A percentile compares a stretch with the other conserved stretches of the same genome.
These are phyloP conservation scores for Cryptococcus jaspeensis DNA, from an alignment of 1,284 basidiomycete species.

Conservation along the genomic window DNA sequence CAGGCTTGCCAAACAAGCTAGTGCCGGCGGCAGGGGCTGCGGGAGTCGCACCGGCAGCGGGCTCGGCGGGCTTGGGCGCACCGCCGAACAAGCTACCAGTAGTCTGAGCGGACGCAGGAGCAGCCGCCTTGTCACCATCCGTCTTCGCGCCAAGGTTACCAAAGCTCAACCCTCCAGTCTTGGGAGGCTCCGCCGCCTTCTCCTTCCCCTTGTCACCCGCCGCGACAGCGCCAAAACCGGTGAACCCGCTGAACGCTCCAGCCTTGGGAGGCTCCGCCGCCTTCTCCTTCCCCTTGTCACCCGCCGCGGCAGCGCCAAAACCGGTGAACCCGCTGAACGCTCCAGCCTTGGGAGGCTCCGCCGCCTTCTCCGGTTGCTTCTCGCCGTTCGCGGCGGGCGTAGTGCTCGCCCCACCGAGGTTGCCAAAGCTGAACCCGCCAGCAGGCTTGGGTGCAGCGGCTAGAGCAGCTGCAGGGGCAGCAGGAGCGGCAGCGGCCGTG, in stretches of 20 bases:
- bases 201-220: constrained; percentile 10
- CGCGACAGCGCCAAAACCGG: background rate
- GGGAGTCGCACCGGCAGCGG: constrained; percentile 5
- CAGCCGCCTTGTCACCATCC: background rate
- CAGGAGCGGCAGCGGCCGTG: constrained; percentile 16
- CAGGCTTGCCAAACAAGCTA: constrained; percentile 35
- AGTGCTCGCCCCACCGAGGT: constrained; percentile 17
- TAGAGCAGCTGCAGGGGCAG: constrained; percentile 20
- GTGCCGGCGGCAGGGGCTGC: constrained; percentile 17
- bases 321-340: constrained; percentile 4
- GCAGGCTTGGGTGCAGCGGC: constrained; percentile 30
- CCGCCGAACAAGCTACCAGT: constrained; percentile 8
- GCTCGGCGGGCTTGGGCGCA: constrained; percentile 7
- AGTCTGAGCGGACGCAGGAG: constrained; percentile 7
- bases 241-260: constrained; percentile 6
- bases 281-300: constrained; percentile 10
- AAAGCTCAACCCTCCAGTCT: constrained; percentile 17
- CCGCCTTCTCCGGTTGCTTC: constrained; percentile 16
- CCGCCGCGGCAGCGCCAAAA: background rate
- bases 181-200: constrained; percentile 14
- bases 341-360: constrained; percentile 19
- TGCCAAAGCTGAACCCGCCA: constrained; percentile 31
- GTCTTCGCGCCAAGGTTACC: constrained; percentile 1
- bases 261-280: constrained; percentile 17
- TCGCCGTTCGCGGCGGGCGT: constrained; percentile 19